Base-by-base conservation (phyloP, 2,329 filamentous ascomycete genomes). In the Fusarium penzigii region DNA sequence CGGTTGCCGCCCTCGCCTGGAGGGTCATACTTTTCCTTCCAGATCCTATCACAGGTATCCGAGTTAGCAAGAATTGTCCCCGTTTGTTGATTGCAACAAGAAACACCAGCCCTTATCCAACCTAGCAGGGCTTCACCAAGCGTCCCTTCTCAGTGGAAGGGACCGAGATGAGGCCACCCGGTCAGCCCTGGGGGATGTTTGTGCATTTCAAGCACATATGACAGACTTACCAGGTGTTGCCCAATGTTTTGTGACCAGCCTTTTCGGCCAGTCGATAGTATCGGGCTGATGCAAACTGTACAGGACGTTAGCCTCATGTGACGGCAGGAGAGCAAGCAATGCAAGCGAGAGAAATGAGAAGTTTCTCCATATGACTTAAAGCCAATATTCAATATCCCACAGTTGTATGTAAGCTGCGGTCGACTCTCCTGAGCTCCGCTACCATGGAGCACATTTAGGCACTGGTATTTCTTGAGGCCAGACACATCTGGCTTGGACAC, bases 211-310 rank as follows among this genome's bases (percentile, higher is more conserved):
- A 36, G 13, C 32, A 14, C 20, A 25, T 25, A 25, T 25, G 20
- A 25, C 57, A 54, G 43, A 83, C 89, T 73, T 86, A 97, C 93
- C 94, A 99, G 65, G 90, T 89, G 76, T 97, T 97, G 57, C 94
- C 94, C 59, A 97, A 78, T 49, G 86, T 92, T 78, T 96, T 97
- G 73, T 87, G 89, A 46, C 93, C 93, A 68, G 87, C 89, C 67
- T 90, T 81, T 75, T 97, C 94, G 38, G 94, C 92, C 66, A 93
- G 81, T 66, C 93, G 90, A 72, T 96, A 91, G 75, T 97, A 97
- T 73, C 89, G 90, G 62, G 94, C 92, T 65, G 94, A 82, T 64
- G 80, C 83, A 75, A 85, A 90, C 89, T 92, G 60, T 57, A 64
- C 72, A 64, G 56, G 48, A 60, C 44, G 56, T 80, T 75, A 84